phyloP scores from a whole-genome alignment of 1,284 basidiomycete genomes.

The Malassezia psittaci region DNA sequence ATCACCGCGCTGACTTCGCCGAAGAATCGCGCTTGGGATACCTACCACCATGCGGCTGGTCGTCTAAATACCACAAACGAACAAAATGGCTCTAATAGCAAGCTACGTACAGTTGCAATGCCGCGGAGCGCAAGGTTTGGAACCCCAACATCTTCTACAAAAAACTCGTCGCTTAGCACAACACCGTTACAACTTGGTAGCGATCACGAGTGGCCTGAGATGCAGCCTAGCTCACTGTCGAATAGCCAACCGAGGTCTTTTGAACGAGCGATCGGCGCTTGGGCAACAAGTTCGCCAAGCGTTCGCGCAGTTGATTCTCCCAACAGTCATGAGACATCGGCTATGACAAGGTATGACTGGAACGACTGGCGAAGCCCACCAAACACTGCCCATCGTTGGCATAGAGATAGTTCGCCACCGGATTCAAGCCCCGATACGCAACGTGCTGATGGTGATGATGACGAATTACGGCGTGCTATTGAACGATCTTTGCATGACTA shows the following conservation, averaged over 20 bases:
- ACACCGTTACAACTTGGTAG: slow-evolving; percentile 5
- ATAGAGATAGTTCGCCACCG: not conserved
- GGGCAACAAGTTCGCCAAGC: slow-evolving; percentile 5
- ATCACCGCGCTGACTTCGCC: not conserved
- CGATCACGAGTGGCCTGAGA: slow-evolving; percentile 10
- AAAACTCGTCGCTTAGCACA: slow-evolving; percentile 3
- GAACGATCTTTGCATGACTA: slow-evolving; percentile 39
- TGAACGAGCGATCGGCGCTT: slow-evolving; percentile 9
- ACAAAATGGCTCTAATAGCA: slow-evolving; percentile 22
- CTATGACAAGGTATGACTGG: too few relatives aligned
- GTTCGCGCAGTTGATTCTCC: not conserved
- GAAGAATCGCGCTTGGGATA: slow-evolving; percentile 38
- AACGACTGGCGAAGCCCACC: not conserved
- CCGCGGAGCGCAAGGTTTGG: slow-evolving; percentile 22
- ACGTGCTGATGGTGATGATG: slow-evolving; percentile 2
- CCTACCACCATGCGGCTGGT: slow-evolving; percentile 24
- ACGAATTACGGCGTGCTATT: slow-evolving; percentile 27
- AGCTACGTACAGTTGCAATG: slow-evolving; percentile 33
- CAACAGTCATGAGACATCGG: too few relatives aligned
- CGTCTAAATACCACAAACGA: slow-evolving; percentile 6
- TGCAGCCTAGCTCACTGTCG: slow-evolving; percentile 2
- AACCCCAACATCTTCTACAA: not conserved
- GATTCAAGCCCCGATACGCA: not conserved
- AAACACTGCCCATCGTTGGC: not conserved
- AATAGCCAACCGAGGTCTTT: slow-evolving; percentile 1